Conservation (phyloP, 768 basidiomycete genomes). For the Rossbeevera mucosa region DNA sequence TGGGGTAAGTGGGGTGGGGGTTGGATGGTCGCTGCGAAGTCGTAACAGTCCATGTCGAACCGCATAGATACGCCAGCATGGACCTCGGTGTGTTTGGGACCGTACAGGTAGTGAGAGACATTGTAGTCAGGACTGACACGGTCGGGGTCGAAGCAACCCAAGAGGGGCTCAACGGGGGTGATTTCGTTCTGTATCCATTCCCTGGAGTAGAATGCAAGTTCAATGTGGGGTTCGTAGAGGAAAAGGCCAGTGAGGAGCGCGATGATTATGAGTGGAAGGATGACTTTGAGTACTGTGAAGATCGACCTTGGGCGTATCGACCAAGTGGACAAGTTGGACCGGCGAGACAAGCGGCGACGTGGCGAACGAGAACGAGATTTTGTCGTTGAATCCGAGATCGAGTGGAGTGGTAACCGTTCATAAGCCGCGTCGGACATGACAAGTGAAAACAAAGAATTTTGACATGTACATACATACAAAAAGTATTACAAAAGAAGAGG, state of each 20-base stretch:
- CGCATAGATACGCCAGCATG: constrained; percentile 78
- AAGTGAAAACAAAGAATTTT: neutral
- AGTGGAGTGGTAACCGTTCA: constrained; percentile 50
- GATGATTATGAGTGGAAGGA: constrained; percentile 35
- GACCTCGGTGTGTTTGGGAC: constrained; percentile 61
- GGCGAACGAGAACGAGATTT: constrained; percentile 22
- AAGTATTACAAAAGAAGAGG: too few species aligned
- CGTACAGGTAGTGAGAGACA: constrained; percentile 57
- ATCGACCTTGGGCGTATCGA: constrained; percentile 35
- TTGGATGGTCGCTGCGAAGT: constrained; percentile 82
- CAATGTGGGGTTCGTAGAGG: constrained; percentile 80
- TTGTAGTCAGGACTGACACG: constrained; percentile 66
- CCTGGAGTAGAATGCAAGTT: constrained; percentile 73
- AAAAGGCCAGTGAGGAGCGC: constrained; percentile 47
- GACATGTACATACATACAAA: too few species aligned
- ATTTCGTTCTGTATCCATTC: constrained; percentile 74
- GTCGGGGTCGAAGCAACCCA: constrained; percentile 68
- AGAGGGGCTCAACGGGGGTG: constrained; percentile 54
- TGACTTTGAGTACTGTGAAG: constrained; percentile 40
- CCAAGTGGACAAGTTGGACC: constrained; percentile 20
- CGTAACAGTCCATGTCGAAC: constrained; percentile 86
- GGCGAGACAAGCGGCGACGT: constrained; percentile 23
- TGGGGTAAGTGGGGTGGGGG: constrained; percentile 7
- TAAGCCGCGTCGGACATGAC: constrained; percentile 40
- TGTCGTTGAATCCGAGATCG: constrained; percentile 28